Evolutionary conservation across 352 stramenopile genomes (phyloP).

Genomic region (Phytophthora pisi): DNA sequence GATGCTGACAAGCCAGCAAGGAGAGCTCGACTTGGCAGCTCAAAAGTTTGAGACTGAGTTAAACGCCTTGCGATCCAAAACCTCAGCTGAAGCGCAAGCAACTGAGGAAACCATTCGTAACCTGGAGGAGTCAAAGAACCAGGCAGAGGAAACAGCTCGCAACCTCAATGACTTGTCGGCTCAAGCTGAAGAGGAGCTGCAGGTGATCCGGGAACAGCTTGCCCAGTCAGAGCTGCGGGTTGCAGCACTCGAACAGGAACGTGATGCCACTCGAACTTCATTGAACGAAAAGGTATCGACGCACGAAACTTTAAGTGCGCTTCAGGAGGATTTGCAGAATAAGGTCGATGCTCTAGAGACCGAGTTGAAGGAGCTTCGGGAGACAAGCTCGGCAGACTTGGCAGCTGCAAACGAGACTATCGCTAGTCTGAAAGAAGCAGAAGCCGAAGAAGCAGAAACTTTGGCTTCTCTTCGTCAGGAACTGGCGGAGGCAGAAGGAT

Average conservation of each 20-base stretch:
- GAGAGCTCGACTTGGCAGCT: slow-evolving; percentile 29
- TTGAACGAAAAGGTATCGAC: slow-evolving; percentile 40
- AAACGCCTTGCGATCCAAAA: slow-evolving; percentile 27
- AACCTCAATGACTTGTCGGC: slow-evolving; percentile 20
- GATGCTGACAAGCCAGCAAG: slow-evolving; percentile 39
- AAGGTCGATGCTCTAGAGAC: slow-evolving; percentile 26
- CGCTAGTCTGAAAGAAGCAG: slow-evolving; percentile 8
- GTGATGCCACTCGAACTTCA: slow-evolving; percentile 34
- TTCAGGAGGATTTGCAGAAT: slow-evolving; percentile 40
- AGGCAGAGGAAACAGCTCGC: slow-evolving; percentile 26
- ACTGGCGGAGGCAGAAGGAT: slow-evolving; percentile 39
- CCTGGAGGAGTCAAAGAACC: slow-evolving; percentile 22
- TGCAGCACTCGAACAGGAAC: slow-evolving; percentile 33
- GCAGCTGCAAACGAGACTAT: slow-evolving; percentile 34
- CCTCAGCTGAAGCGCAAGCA: slow-evolving; percentile 21
- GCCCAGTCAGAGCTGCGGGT: slow-evolving; percentile 27
- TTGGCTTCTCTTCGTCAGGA: slow-evolving; percentile 34
- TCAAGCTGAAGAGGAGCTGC: slow-evolving; percentile 23
- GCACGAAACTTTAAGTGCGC: slow-evolving; percentile 34
- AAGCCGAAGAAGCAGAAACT: slow-evolving; percentile 24
- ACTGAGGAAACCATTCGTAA: slow-evolving; percentile 29
- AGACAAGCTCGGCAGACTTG: slow-evolving; percentile 28
- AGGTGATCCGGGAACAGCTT: slow-evolving; percentile 25
- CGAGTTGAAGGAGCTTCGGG: slow-evolving; percentile 28
- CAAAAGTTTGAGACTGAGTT: slow-evolving; percentile 41